Base-by-base conservation (phyloP, 225 moss, liverwort and hornwort species). In the Bryum argenteum region DNA sequence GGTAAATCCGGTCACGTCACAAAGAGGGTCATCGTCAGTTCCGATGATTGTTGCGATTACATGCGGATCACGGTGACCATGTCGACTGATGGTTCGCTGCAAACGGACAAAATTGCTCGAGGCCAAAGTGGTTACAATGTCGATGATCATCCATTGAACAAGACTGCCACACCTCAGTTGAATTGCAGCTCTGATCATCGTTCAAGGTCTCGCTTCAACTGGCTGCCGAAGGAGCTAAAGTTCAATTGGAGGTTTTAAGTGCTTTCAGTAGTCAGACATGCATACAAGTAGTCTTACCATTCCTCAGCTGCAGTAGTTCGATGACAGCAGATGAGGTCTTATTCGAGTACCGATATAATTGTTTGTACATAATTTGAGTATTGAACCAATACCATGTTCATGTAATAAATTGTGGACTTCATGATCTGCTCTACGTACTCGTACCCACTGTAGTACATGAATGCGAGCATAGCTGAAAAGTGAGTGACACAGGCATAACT, bases 1-100 rank as follows among this genome's bases (percentile, higher is more conserved):
- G 23, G 6, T 17, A 58, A 5, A 12, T 3, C 54, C 8, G 39
- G 44, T 51, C 45, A 11, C 3, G 22, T 1, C 6, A 0, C 16
- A 16, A 28, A 48, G 20, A 68, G 59, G 53, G 10, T 77, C 52
- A 11, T 59, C 4, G 23, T 77, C 44, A 64, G 12, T 20, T 81
- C 77, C 0, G 81, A 81, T 19, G 81, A 81, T 11, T 81, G 63
- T 8, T 72, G 68, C 9, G 77, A 77, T 41, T 73, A 24, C 11
- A 45, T 73, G 51, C 38, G 24, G 0, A 18, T 81, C 4, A 44
- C 44, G 0, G 73, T 63, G 43, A 81, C 64, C 0, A 61, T 18
- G n/a, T 42, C 44, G n/a, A n/a, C n/a, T 17, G 58, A 23, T 23
- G 73, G 64, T 1, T 20, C 14, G 10, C 64, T 81, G 0, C 69